Evolutionary conservation across 352 stramenopile species (phyloP).

Genomic region (Globisporangium sylvaticum): DNA sequence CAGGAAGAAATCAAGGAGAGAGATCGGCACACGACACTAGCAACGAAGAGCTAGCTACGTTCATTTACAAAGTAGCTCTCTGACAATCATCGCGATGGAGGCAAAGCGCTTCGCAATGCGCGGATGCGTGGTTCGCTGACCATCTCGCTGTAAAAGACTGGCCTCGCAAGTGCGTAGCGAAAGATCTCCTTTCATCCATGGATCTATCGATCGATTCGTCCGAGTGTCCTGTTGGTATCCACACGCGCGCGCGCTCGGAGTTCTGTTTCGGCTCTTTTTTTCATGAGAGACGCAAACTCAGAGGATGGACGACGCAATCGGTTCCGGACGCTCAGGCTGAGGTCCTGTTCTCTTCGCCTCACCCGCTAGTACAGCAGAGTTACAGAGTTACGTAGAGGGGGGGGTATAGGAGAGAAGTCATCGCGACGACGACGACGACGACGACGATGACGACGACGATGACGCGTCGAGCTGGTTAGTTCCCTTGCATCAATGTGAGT

Average conservation of each 20-base stretch:
- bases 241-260: neutral
- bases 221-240: neutral
- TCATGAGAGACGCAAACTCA: neutral
- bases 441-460: neutral
- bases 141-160: neutral
- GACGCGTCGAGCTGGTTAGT: neutral
- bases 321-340: neutral
- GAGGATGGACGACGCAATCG: neutral
- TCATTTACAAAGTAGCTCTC: neutral
- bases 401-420: neutral
- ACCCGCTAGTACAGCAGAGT: neutral
- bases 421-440: neutral
- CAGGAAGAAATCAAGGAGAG: neutral
- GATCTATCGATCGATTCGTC: neutral
- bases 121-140: neutral
- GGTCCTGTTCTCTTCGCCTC: neutral
- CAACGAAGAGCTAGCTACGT: neutral
- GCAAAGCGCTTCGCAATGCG: neutral
- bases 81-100: neutral
- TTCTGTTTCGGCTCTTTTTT: neutral
- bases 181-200: neutral
- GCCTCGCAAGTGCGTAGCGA: neutral
- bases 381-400: too few relatives aligned
- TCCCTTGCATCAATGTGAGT: neutral
- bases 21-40: neutral